Evolutionary conservation across 1,139 yeast genomes (phyloP).

Genomic region (Torulaspora pretoriensis): DNA sequence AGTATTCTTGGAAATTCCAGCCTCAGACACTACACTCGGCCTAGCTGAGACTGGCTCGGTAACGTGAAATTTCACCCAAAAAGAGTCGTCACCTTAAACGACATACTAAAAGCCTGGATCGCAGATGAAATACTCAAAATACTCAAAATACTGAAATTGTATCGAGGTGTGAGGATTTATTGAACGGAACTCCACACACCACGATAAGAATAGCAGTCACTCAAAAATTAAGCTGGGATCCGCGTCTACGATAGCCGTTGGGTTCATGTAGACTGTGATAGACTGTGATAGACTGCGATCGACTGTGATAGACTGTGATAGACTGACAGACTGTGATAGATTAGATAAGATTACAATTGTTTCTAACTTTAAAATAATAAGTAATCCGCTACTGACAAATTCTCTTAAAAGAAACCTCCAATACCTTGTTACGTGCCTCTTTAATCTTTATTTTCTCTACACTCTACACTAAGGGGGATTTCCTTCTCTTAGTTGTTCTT

Average conservation of each 20-base stretch:
- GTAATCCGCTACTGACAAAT: neutral
- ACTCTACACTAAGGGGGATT: conserved; percentile 5
- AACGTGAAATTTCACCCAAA: neutral
- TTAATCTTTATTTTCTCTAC: conserved; percentile 7
- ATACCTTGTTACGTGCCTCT: conserved; percentile 5
- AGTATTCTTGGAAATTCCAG: neutral
- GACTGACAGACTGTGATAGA: neutral
- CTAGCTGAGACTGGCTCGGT: too few relatives aligned
- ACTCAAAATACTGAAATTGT: neutral
- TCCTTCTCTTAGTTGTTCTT: neutral
- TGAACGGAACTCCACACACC: neutral
- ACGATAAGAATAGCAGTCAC: neutral
- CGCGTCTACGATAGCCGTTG: too few relatives aligned
- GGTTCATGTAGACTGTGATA: too few relatives aligned
- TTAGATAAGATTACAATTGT: conserved; percentile 4
- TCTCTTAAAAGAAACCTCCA: neutral
- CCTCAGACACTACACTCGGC: neutral
- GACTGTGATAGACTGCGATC: neutral
- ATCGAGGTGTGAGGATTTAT: neutral
- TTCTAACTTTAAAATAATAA: neutral
- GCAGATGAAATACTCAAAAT: too few relatives aligned
- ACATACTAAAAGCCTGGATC: neutral
- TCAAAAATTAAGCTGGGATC: neutral
- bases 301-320: neutral
- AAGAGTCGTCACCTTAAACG: conserved; percentile 3